These are phyloP conservation scores for Hericium alpestre DNA, from an alignment of 768 basidiomycete genomes.

Conservation along the genomic window DNA sequence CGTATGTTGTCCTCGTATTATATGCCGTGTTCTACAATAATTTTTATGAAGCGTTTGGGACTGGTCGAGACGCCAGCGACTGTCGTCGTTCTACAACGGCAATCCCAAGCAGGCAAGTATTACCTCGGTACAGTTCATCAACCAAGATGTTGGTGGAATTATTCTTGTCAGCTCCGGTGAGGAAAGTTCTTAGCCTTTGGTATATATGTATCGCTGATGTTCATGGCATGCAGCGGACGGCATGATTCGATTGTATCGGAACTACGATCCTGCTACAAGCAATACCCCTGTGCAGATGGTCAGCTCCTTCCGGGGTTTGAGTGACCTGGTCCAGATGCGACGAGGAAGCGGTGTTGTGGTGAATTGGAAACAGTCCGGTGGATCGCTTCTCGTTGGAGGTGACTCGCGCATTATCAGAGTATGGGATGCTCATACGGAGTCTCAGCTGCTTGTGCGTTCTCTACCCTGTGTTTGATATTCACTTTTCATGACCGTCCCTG, in stretches of 20 bases:
- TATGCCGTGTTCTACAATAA: slow-evolving; percentile 5
- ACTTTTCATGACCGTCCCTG: background rate
- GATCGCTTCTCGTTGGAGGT: slow-evolving; percentile 80
- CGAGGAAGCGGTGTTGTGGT: slow-evolving; percentile 78
- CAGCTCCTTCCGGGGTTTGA: slow-evolving; percentile 83
- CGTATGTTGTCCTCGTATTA: slow-evolving; percentile 32
- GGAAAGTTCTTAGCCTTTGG: slow-evolving; percentile 14
- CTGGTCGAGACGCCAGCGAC: slow-evolving; percentile 71
- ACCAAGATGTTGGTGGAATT: slow-evolving; percentile 89
- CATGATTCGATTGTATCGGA: slow-evolving; percentile 81
- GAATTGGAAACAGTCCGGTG: slow-evolving; percentile 88
- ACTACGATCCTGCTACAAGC: slow-evolving; percentile 73
- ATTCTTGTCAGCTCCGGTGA: slow-evolving; percentile 79
- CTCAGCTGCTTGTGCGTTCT: slow-evolving; percentile 51
- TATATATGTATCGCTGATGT: background rate
- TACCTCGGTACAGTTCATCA: slow-evolving; percentile 84
- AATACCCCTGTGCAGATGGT: slow-evolving; percentile 78
- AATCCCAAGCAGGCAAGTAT: slow-evolving; percentile 75
- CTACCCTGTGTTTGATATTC: background rate
- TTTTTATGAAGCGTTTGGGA: slow-evolving; percentile 69
- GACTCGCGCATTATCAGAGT: slow-evolving; percentile 82
- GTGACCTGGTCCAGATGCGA: slow-evolving; percentile 63
- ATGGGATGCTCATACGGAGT: slow-evolving; percentile 94
- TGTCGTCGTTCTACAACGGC: slow-evolving; percentile 84
- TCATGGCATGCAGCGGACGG: slow-evolving; percentile 60